Percentiles rank a stretch among this genome's conserved stretches.
Conservation (phyloP, 805 yeast genomes). For the Candida tallmaniae region DNA sequence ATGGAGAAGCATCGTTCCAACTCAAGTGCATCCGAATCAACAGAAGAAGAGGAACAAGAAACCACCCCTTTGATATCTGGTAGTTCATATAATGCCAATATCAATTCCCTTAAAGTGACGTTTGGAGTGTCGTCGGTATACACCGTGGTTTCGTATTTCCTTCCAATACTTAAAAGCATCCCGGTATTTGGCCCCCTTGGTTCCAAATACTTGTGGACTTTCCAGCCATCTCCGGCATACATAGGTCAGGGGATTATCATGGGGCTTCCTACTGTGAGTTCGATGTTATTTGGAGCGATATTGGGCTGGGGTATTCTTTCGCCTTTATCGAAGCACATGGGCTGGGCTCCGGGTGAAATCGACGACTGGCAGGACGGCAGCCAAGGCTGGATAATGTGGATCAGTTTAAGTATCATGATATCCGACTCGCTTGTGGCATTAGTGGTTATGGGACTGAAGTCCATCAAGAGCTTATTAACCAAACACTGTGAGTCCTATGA, state of each 20-base stretch:
- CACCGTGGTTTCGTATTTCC: conserved; percentile 65
- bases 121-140: conserved; percentile 67
- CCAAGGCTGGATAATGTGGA: conserved; percentile 98
- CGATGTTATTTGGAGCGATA: conserved; percentile 86
- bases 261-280: conserved; percentile 89
- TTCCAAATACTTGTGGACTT: conserved; percentile 75
- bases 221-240: conserved; percentile 96
- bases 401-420: conserved; percentile 88
- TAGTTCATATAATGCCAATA: conserved; percentile 46
- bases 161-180: conserved; percentile 62
- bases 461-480: conserved; percentile 17
- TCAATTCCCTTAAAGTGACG: conserved; percentile 54
- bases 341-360: conserved; percentile 88
- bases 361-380: conserved; percentile 93
- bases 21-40: neutral
- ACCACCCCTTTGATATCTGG: neutral
- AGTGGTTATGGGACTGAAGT: conserved; percentile 50
- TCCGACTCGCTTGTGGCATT: conserved; percentile 85
- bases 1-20: conserved; percentile 27
- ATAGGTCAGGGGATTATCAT: conserved; percentile 96
- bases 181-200: conserved; percentile 72
- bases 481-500: neutral
- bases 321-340: conserved; percentile 62
- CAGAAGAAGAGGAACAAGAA: neutral
- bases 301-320: conserved; percentile 93